A percentile compares a stretch with the other conserved stretches of the same genome.
These are phyloP conservation scores for Rhizophora apiculata DNA, from an alignment of 345 rosid species.

Conservation along the genomic window DNA sequence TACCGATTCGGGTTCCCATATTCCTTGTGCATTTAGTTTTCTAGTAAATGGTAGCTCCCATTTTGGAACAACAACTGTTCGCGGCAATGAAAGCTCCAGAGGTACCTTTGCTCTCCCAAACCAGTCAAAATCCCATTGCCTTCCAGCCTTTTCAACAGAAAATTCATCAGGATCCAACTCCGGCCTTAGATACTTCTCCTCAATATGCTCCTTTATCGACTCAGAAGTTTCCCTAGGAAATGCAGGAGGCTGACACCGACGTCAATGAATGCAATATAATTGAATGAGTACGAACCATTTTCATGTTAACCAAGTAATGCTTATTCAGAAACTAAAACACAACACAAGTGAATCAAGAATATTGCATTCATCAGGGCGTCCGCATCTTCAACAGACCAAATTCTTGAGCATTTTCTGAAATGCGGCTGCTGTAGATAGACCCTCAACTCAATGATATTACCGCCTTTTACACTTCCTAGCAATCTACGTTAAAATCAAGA, in stretches of 20 bases:
- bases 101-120: slow-evolving; percentile 73
- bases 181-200: slow-evolving; percentile 79
- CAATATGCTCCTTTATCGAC: slow-evolving; percentile 72
- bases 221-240: slow-evolving; percentile 76
- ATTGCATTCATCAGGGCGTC: no score
- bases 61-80: slow-evolving; percentile 63
- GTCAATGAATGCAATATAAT: not conserved
- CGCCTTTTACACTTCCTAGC: not conserved
- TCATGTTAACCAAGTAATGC: no score
- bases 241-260: slow-evolving; percentile 81
- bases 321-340: no score
- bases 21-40: slow-evolving; percentile 25
- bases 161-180: slow-evolving; percentile 67
- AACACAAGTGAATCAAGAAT: no score
- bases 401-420: not conserved
- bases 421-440: not conserved
- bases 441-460: not conserved
- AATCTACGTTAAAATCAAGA: not conserved
- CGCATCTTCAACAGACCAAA: no score
- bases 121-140: slow-evolving; percentile 97
- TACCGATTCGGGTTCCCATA: slow-evolving; percentile 60
- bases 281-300: not conserved
- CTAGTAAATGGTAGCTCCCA: slow-evolving; percentile 91
- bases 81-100: slow-evolving; percentile 68
- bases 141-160: slow-evolving; percentile 66